A percentile compares a stretch with the other conserved stretches of the same genome.
Evolutionary conservation across 2,329 filamentous ascomycete genomes (phyloP).

Genomic region (Fusarium solani-melongenae): DNA sequence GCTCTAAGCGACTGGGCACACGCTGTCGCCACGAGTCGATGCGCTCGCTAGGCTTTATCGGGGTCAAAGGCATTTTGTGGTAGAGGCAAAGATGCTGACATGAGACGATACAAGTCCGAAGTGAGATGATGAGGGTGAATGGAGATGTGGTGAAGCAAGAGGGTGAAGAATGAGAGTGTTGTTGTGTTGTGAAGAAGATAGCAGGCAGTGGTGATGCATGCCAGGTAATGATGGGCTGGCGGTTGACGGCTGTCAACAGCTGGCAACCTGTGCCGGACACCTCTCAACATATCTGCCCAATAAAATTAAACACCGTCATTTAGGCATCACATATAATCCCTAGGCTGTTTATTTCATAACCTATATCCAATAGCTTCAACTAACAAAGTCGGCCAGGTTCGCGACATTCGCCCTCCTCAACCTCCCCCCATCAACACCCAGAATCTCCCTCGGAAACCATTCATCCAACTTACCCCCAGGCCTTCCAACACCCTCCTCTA

Average conservation of each 20-base stretch:
- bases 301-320: neutral
- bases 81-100: neutral
- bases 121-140: neutral
- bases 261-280: constrained; percentile 1
- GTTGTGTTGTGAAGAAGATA: neutral
- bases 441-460: constrained; percentile 56
- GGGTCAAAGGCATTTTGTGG: constrained; percentile 6
- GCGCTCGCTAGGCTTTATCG: constrained; percentile 23
- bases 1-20: constrained; percentile 50
- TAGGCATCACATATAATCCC: neutral
- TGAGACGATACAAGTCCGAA: neutral
- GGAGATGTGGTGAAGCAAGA: neutral
- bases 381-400: constrained; percentile 45
- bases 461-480: constrained; percentile 49
- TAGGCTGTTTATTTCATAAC: neutral
- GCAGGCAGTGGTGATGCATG: neutral
- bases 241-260: constrained; percentile 24
- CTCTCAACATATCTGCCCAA: neutral
- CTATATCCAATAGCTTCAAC: neutral
- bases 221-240: neutral
- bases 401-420: constrained; percentile 51
- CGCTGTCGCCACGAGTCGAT: constrained; percentile 50
- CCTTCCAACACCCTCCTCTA: constrained; percentile 47
- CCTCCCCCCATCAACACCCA: constrained; percentile 46
- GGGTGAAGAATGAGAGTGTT: no score